Percentiles rank a stretch among this genome's conserved stretches.
Evolutionary conservation across 208 protist species (phyloP).

Genomic region (Histomonas meleagridis): DNA sequence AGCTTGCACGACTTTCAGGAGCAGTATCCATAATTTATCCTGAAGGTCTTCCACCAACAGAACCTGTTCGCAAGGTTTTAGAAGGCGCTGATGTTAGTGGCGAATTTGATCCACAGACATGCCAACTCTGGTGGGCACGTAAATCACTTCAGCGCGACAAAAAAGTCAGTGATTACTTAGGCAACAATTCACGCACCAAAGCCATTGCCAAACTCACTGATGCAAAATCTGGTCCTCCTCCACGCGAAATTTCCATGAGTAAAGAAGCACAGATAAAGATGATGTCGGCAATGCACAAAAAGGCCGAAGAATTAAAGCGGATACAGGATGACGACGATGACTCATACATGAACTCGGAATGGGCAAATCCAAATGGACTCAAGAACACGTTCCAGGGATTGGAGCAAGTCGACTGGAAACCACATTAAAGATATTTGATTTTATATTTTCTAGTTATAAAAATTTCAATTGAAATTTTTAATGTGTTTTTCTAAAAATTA

Average conservation of each 20-base stretch:
- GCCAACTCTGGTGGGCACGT: neutral
- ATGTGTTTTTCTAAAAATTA: too few species aligned
- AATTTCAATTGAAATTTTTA: too few species aligned
- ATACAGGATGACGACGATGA: constrained; percentile 13
- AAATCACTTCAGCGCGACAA: constrained; percentile 7
- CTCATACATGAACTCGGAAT: neutral
- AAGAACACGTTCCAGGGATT: constrained; percentile 28
- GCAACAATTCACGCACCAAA: neutral
- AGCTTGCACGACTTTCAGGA: neutral
- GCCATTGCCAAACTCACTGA: neutral
- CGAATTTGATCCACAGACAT: neutral
- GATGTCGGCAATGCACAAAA: neutral
- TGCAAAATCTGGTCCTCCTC: neutral
- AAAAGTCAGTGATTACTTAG: neutral
- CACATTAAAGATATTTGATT: too few species aligned
- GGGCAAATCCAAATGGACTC: neutral
- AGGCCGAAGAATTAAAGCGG: constrained; percentile 25
- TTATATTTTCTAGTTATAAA: too few species aligned
- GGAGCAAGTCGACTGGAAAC: constrained; percentile 15
- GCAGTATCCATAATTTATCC: constrained; percentile 25
- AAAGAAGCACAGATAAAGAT: neutral
- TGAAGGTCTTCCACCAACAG: constrained; percentile 14
- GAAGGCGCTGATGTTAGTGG: neutral
- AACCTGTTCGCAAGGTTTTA: neutral
- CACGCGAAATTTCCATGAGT: constrained; percentile 7